Percentiles rank a stretch among this genome's conserved stretches.
Conservation (phyloP, 129 eudicot species). For the Helianthus tuberosus region DNA sequence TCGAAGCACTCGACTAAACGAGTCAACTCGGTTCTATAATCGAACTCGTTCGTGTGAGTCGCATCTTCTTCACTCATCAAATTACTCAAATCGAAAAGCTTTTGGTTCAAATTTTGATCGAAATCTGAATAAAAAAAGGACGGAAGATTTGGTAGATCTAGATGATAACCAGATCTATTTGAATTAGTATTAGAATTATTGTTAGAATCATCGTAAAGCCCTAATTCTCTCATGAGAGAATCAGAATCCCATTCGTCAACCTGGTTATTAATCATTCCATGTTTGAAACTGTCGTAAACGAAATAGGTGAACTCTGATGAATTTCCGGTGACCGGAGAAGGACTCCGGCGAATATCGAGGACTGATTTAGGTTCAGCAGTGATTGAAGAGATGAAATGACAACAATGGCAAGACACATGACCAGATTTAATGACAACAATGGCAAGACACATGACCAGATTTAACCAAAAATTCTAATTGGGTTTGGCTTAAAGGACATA, state of each 20-base stretch:
- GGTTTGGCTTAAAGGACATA: too few species aligned
- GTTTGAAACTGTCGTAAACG: constrained; percentile 33
- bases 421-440: too few species aligned
- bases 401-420: too few species aligned
- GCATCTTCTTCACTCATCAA: background rate
- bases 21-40: constrained; percentile 63
- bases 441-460: too few species aligned
- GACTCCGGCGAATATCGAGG: constrained; percentile 81
- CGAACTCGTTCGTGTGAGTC: constrained; percentile 27
- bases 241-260: constrained; percentile 87
- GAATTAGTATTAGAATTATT: background rate
- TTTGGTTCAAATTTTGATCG: constrained; percentile 2
- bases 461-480: too few species aligned
- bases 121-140: constrained; percentile 33
- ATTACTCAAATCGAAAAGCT: constrained; percentile 15
- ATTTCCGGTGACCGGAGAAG: constrained; percentile 44
- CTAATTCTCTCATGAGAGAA: constrained; percentile 37
- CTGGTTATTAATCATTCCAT: constrained; percentile 47
- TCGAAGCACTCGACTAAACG: constrained; percentile 80
- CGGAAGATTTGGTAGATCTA: background rate
- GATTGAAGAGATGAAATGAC: constrained; percentile 34
- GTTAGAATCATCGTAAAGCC: constrained; percentile 34
- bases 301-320: constrained; percentile 27
- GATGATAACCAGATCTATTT: background rate
- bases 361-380: constrained; percentile 88